Conservation (phyloP, 2,329 filamentous ascomycete species). For the Penicillium sumatraense region DNA sequence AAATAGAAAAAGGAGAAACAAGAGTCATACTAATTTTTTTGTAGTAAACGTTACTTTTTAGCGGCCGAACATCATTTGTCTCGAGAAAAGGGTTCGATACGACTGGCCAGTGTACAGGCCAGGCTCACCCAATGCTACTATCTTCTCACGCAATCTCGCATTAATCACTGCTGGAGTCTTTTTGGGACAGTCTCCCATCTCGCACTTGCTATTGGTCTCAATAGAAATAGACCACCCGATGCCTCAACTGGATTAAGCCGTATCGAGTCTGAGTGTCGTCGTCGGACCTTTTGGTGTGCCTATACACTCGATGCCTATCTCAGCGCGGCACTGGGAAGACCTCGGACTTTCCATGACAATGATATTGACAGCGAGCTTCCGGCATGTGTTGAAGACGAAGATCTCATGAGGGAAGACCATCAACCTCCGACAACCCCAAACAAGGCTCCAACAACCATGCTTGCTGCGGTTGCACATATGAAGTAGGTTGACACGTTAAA, state of each 20-base stretch:
- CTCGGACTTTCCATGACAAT: slow-evolving; percentile 26
- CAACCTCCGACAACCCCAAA: background rate
- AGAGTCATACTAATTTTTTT: slow-evolving; percentile 3
- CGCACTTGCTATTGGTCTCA: slow-evolving; percentile 39
- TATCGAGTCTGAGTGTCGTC: slow-evolving; percentile 23
- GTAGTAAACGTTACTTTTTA: slow-evolving; percentile 23
- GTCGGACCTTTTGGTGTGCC: slow-evolving; percentile 26
- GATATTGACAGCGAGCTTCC: slow-evolving; percentile 27
- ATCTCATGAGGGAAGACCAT: background rate
- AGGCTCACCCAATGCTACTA: slow-evolving; percentile 44
- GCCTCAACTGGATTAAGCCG: slow-evolving; percentile 2
- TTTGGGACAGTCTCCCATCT: slow-evolving; percentile 39
- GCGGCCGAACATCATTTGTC: slow-evolving; percentile 36
- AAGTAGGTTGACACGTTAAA: background rate
- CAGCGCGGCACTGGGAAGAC: slow-evolving; percentile 23
- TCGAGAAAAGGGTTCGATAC: slow-evolving; percentile 38
- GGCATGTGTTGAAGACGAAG: slow-evolving; percentile 9
- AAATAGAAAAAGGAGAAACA: no score
- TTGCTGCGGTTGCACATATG: background rate
- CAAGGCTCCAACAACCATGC: background rate
- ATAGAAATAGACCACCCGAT: slow-evolving; percentile 18
- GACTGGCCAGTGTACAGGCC: slow-evolving; percentile 45
- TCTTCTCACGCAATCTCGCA: slow-evolving; percentile 37
- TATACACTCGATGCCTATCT: slow-evolving; percentile 28
- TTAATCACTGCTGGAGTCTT: slow-evolving; percentile 42